These are phyloP conservation scores for Pecoramyces ruminantium DNA, from an alignment of 192 early-diverging fungal species.

Conservation along the genomic window DNA sequence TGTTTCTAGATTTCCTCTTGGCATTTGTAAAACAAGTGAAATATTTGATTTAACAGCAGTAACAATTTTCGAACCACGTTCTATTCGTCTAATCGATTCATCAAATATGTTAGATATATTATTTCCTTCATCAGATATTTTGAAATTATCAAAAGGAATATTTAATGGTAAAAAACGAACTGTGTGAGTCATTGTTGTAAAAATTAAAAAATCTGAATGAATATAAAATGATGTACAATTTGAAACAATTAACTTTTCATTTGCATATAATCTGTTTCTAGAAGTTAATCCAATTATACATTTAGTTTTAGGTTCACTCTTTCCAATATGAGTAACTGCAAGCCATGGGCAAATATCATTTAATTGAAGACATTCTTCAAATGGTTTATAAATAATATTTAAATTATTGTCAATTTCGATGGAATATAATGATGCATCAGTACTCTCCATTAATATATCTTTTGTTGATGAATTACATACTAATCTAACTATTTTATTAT, in stretches of 20 bases:
- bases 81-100: conserved; percentile 59
- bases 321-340: conserved; percentile 10
- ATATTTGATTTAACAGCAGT: conserved; percentile 49
- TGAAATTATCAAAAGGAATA: conserved; percentile 11
- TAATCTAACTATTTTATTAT: conserved; percentile 5
- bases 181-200: conserved; percentile 67
- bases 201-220: conserved; percentile 63
- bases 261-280: conserved; percentile 72
- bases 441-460: conserved; percentile 18
- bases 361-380: conserved; percentile 11
- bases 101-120: conserved; percentile 43
- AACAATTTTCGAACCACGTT: conserved; percentile 80
- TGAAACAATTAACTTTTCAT: conserved; percentile 43
- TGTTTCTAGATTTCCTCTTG: too few species aligned
- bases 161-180: conserved; percentile 50
- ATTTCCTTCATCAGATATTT: conserved; percentile 20
- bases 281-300: conserved; percentile 51
- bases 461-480: conserved; percentile 12
- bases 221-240: conserved; percentile 77
- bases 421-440: conserved; percentile 17
- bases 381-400: conserved; percentile 15
- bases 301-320: neutral
- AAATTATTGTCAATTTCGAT: conserved; percentile 2
- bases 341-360: conserved; percentile 37
- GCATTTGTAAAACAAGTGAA: conserved; percentile 66